Base-by-base conservation (phyloP, 495 filamentous ascomycete genomes). In the Aspergillus wentii region DNA sequence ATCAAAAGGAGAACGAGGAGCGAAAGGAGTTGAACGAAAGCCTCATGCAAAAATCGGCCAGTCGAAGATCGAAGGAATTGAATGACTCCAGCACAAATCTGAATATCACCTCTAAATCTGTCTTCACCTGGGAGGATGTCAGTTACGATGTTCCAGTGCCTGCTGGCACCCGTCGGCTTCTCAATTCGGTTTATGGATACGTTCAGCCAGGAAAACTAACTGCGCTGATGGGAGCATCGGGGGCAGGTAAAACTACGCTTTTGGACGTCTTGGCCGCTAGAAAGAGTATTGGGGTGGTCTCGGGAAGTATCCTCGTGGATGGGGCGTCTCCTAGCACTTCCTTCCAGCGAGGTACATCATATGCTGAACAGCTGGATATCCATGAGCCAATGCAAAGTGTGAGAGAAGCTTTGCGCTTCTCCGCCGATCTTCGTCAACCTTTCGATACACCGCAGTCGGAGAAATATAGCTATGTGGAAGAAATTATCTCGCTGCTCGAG, bases 301-400 rank as follows among this genome's bases (percentile, higher is more conserved):
- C 59, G 5, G 87, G 87, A 8, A 72, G 82, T 16, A 86, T 91
- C 75, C 70, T 89, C 8, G 83, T 94, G 3, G 85, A 94, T 47
- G 88, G 88, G 13, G 74, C 75, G 17, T 62, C 74, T 0, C 72
- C 88, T 0, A 79, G 74, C 0, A 54, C 64, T 8, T 80, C 83
- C 16, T 95, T 94, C 59, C 86, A 91, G 51, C 75, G 88, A 16
- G 75, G 75, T 14, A 91, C 86, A 22, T 89, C 89, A 19, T 94
- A 86, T 61, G 87, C 85, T 48, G 80, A 94, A 56, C 88, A 95
- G 57, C 85, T 85, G 66, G 88, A 95, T 64, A 49, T 94, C 14
- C 89, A 94, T 54, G 80, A 84, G 43, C 64, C 62, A 9, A 81
- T 79, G 8, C 62, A 76, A 10, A 85, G 79, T 0, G 76, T 85